Evolutionary conservation across 495 filamentous ascomycete species (phyloP), one percentile per base, ranked within the genome.

Genomic region (Bryoglossum gracile): DNA sequence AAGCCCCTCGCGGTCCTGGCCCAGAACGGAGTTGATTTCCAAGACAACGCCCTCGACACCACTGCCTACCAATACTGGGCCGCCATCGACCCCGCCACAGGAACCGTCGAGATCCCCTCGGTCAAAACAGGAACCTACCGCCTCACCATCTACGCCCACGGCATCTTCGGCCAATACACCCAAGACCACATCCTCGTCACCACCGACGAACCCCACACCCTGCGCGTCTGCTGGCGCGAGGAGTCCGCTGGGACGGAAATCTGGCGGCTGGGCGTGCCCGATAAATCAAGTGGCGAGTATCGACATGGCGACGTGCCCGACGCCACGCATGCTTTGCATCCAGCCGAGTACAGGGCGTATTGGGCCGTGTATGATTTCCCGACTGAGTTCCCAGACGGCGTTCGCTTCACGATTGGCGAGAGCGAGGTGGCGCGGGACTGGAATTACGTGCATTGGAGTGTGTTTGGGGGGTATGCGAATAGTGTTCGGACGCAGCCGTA

Each of bases 51-150:
- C 1, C 63, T 68, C 6, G 70, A 75, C 25, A 44, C 67, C 1
- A 55, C 55, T 3, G 68, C 73, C 3, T 72, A 75, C 43, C 77
- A 81, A 55, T 80, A 81, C 58, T 80, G 76, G 78, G 64, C 64
- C 1, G 70, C 79, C 14, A 68, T 81, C 18, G 62, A 65, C 19
- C 32, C 60, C 3, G 21, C 35, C 6, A 61, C 57, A n/a, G 74
- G 77, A 1, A 51, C 51, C 3, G 76, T 74, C 41, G 55, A 40
- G 1, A 74, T 82, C 26, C 63, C 67, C 5, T 65, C 66, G 13
- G 69, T 80, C 21, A 72, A 67, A 40, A 65, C 61, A 6, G 77
- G 72, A 17, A 75, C 59, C 14, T 81, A 77, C 57, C 66, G 75
- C 4, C 62, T 82, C 11, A 81, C 75, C 0, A 59, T 80, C 28